These are phyloP conservation scores for Leccinellum albellum DNA, from an alignment of 768 basidiomycete species.

Conservation along the genomic window DNA sequence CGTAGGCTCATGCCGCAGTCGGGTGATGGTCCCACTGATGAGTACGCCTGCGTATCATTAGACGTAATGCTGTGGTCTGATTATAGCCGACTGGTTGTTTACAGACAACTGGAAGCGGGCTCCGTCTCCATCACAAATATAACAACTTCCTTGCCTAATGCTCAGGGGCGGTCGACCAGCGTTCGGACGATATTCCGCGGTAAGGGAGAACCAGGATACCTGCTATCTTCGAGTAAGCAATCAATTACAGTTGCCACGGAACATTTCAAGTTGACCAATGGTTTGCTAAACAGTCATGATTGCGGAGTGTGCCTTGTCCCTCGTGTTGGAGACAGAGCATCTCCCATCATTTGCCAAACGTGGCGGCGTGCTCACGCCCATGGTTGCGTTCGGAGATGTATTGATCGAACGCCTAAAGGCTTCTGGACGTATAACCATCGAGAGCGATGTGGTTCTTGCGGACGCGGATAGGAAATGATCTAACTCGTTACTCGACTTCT, in stretches of 20 bases:
- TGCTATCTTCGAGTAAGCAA: slow-evolving; percentile 9
- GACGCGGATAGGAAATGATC: slow-evolving; percentile 8
- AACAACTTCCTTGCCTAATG: slow-evolving; percentile 53
- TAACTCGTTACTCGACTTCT: background rate
- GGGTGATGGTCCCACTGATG: slow-evolving; percentile 61
- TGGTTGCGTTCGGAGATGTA: slow-evolving; percentile 76
- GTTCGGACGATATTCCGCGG: slow-evolving; percentile 62
- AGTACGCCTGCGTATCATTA: slow-evolving; percentile 38
- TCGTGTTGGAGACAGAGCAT: slow-evolving; percentile 52
- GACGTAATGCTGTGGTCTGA: slow-evolving; percentile 1
- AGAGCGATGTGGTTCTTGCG: slow-evolving; percentile 40
- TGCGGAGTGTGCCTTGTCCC: slow-evolving; percentile 71
- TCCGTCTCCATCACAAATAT: slow-evolving; percentile 64
- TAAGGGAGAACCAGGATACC: slow-evolving; percentile 76
- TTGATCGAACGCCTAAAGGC: slow-evolving; percentile 63
- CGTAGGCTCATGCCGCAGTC: slow-evolving; percentile 49
- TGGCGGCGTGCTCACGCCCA: slow-evolving; percentile 83
- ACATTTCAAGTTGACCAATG: background rate
- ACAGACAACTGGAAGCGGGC: slow-evolving; percentile 57
- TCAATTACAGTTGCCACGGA: background rate
- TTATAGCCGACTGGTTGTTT: background rate
- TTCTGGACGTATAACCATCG: slow-evolving; percentile 55
- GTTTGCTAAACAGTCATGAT: slow-evolving; percentile 55
- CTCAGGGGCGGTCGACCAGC: slow-evolving; percentile 35
- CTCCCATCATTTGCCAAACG: slow-evolving; percentile 55